Percentiles rank a stretch among this genome's conserved stretches.
phyloP scores from a whole-genome alignment of 352 stramenopile genomes.

The Phytophthora niederhauseri region DNA sequence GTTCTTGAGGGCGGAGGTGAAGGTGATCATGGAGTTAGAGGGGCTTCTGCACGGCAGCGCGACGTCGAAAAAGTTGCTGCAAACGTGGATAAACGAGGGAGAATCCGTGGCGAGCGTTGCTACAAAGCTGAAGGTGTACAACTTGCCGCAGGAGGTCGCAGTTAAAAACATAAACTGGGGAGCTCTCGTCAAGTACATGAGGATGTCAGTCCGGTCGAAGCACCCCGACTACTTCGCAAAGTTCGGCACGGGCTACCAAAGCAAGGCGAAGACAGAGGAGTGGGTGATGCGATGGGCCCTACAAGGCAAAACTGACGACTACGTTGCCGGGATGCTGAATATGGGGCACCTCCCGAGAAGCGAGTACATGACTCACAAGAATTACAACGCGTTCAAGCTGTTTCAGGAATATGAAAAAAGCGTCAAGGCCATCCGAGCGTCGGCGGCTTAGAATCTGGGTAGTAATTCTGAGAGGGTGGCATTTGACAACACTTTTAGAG shows the following conservation, averaged over 20 bases:
- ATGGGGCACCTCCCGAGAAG: background rate
- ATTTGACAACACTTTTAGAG: too few species aligned
- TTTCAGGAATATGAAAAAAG: background rate
- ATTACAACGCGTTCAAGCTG: background rate
- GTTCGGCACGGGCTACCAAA: background rate
- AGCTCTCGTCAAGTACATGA: slow-evolving; percentile 3
- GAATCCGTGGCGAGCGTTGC: background rate
- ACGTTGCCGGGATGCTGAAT: background rate
- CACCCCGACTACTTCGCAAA: background rate
- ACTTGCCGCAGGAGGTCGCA: background rate
- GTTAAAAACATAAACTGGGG: background rate
- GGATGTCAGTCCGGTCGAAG: background rate
- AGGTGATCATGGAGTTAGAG: background rate
- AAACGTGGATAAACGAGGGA: background rate
- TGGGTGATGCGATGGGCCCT: background rate
- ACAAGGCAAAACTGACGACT: background rate
- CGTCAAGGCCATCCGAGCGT: background rate
- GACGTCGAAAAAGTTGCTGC: background rate
- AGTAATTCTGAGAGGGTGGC: too few species aligned
- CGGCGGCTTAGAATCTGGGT: too few species aligned
- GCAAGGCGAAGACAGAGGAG: slow-evolving; percentile 1
- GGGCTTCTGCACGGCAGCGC: background rate
- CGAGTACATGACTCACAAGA: background rate
- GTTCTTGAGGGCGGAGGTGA: too few species aligned
- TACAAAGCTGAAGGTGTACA: background rate